These are phyloP conservation scores for Ustilago trichophora DNA, from an alignment of 1,284 basidiomycete species.

Conservation along the genomic window DNA sequence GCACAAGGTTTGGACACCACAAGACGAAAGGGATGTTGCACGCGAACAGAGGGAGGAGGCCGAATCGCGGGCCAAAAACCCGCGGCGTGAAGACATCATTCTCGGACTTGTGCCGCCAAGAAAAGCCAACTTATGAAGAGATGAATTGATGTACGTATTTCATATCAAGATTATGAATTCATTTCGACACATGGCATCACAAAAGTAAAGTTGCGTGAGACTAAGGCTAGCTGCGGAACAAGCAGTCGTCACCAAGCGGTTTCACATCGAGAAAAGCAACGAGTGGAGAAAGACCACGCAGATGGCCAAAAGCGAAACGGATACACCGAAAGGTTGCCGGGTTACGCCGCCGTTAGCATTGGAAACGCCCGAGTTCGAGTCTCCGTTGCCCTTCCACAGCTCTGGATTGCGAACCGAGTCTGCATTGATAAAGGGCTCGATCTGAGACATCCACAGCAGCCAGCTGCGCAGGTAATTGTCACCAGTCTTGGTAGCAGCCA, in stretches of 20 bases:
- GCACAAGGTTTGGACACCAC: slow-evolving; percentile 33
- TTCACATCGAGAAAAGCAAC: not conserved
- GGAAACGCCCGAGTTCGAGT: not conserved
- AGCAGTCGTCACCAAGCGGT: too few relatives aligned
- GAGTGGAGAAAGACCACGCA: not conserved
- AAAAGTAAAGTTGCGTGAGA: not conserved
- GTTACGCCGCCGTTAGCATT: not conserved
- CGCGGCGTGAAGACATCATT: slow-evolving; percentile 26
- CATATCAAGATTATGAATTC: too few relatives aligned
- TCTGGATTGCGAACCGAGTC: slow-evolving; percentile 30
- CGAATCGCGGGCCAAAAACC: slow-evolving; percentile 12
- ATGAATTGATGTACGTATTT: too few relatives aligned
- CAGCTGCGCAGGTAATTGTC: slow-evolving; percentile 38
- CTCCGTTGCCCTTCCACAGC: slow-evolving; percentile 19
- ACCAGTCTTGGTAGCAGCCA: slow-evolving; percentile 9
- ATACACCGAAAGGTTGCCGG: not conserved
- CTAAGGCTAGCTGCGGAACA: too few relatives aligned
- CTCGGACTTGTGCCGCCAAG: slow-evolving; percentile 19
- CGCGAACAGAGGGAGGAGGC: slow-evolving; percentile 20
- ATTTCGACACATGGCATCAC: not conserved
- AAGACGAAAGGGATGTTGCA: slow-evolving; percentile 39
- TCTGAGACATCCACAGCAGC: slow-evolving; percentile 37
- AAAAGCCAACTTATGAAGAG: slow-evolving; percentile 20
- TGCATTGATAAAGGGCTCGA: slow-evolving; percentile 18
- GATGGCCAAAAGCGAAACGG: not conserved